Evolutionary conservation across 2,329 filamentous ascomycete species (phyloP), one percentile per base, ranked within the genome.

Genomic region (Trichoderma brevicompactum): DNA sequence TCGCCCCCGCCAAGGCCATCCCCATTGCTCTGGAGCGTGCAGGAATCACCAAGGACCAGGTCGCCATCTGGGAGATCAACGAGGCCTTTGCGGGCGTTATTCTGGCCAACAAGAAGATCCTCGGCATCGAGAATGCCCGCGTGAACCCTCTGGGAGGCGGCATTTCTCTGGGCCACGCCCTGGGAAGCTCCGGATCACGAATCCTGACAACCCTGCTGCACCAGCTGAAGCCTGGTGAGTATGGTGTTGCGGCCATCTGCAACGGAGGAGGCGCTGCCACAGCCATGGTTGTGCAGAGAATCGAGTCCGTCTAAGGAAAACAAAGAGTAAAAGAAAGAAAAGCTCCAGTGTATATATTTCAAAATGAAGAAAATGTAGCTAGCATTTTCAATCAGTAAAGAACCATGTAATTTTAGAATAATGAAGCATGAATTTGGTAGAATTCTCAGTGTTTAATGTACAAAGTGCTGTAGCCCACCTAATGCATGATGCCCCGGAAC

Each of bases 61-160:
- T 99, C 52, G 89, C 94, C 5, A 82, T 97, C 23, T 98, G 95
- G 94, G 95, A 98, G 77, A 97, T 99, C 79, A 99, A 99, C 78
- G 95, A 99, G 80, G 95, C 95, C 0, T 99, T 99, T 75, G 94
- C 95, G 34, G 92, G 92, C 5, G 94, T 97, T 36, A 95, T 97
- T 78, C 93, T 95, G 76, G 94, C 94, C 48, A 97, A 98, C 74
- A 90, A 92, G 73, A 94, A 96, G 89, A 93, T 96, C 68, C 85
- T 97, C 40, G 92, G 90, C 49, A 85, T 97, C 2, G 85, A 94
- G 69, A 83, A 86, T 53, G 92, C 92, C 46, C 89, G 87, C 41
- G 92, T 97, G 49, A 97, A 98, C 78, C 90, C 90, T 53, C 84
- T 96, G 2, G 94, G 94, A 64, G 94, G 94, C 67, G 94, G 94